Base-by-base conservation (phyloP, 2,329 filamentous ascomycete species). In the Venturia asperata region DNA sequence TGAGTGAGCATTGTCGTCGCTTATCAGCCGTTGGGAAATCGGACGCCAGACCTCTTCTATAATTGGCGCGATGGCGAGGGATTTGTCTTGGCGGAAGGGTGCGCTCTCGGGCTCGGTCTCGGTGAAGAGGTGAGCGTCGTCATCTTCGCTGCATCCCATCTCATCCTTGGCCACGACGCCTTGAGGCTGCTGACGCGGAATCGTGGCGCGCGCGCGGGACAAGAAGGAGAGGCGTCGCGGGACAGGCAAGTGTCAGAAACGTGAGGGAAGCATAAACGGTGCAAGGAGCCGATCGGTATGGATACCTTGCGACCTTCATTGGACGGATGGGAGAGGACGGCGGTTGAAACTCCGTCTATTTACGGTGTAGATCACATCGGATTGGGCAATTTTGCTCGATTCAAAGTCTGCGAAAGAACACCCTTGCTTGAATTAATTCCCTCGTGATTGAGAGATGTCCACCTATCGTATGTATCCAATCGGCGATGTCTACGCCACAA, bases 341-440 rank as follows among this genome's bases (percentile, higher is more conserved):
- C 52, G 7, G 30, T 37, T n/a, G 27, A 37, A 5, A n/a, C 30
- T 37, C 1, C 1, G 13, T 37, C 6, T 58, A 52, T 52, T 11
- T 37, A 21, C 52, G 19, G 27, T 58, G 52, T 37, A 37, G 27
- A 58, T 58, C 52, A n/a, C 52, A 58, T 37, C 6, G 52, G 27
- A 37, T 58, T 58, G 52, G 30, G n/a, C 17, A 58, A 58, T 58
- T 58, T 58, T 11, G 49, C 15, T 37, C 27, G 52, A 37, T 10
- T 3, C 15, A n/a, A 37, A 27, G 37, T 47, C 45, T 47, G 45
- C 45, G 3, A 24, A n/a, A n/a, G 45, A 47, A 9, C 1, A 1
- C 24, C 49, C 52, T 56, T 56, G 27, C 52, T n/a, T 58, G 30
- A 10, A 58, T 37, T 58, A 37, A n/a, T 52, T 37, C 52, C 37